Conservation (phyloP, 73 alveolate species). For the Tetrahymena elliotti region DNA sequence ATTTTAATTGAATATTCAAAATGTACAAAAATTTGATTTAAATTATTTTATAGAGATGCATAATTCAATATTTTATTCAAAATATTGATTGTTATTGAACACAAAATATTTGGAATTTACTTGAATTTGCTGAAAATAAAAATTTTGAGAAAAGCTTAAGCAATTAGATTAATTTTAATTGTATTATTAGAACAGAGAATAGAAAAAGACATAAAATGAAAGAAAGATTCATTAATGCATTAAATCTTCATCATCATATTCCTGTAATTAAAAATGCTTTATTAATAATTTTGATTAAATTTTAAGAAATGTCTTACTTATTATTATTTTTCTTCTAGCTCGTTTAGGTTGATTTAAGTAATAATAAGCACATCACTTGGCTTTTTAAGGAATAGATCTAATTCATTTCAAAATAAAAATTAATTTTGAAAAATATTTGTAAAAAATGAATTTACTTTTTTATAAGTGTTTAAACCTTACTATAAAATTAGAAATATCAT, state of each 20-base stretch:
- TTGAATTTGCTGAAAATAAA: too few species aligned
- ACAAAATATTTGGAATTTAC: too few species aligned
- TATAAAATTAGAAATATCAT: neutral
- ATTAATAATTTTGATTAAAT: neutral
- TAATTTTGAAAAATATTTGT: neutral
- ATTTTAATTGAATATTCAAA: too few species aligned
- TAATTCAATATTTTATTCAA: too few species aligned
- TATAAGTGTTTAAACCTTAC: neutral
- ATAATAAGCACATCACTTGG: neutral
- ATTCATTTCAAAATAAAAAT: neutral
- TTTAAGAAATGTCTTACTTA: neutral
- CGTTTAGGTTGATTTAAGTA: neutral
- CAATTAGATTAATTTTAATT: too few species aligned
- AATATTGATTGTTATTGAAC: too few species aligned
- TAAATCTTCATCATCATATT: neutral
- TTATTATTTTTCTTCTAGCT: neutral
- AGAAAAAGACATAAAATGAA: too few species aligned
- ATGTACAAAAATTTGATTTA: too few species aligned
- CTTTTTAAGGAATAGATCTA: neutral
- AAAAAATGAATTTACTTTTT: neutral
- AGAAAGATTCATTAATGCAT: neutral
- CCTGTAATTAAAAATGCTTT: neutral
- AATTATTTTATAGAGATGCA: too few species aligned
- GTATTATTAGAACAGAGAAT: too few species aligned
- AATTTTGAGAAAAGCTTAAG: too few species aligned